Percentiles rank a stretch among this genome's conserved stretches.
Conservation (phyloP, 345 rosid genomes). For the Euclidium syriacum region DNA sequence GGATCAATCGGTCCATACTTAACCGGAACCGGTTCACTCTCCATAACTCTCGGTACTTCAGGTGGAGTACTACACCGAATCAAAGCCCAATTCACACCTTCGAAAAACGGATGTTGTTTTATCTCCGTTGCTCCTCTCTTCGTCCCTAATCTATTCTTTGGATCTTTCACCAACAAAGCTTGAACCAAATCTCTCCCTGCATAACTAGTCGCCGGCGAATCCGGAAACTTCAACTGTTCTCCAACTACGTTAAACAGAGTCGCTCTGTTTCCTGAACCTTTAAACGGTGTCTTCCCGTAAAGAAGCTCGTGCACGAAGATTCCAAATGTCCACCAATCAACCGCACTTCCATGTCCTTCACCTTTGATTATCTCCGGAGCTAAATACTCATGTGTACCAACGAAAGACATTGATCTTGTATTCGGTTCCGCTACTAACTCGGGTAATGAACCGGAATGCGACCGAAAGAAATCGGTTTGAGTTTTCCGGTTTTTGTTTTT, state of each 20-base stretch:
- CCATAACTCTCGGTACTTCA: slow-evolving; percentile 81
- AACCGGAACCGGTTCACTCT: slow-evolving; percentile 58
- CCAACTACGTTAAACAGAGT: slow-evolving; percentile 93
- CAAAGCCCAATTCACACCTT: slow-evolving; percentile 97
- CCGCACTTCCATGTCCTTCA: slow-evolving; percentile 98
- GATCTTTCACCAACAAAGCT: slow-evolving; percentile 87
- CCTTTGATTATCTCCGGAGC: slow-evolving; percentile 97
- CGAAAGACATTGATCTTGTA: slow-evolving; percentile 97
- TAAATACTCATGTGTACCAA: slow-evolving; percentile 96
- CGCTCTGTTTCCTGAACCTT: slow-evolving; percentile 92
- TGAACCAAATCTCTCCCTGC: slow-evolving; percentile 84
- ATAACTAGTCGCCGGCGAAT: slow-evolving; percentile 78
- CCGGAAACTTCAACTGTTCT: slow-evolving; percentile 84
- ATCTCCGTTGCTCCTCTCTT: slow-evolving; percentile 98
- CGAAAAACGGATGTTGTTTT: slow-evolving; percentile 93
- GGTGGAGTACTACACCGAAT: slow-evolving; percentile 97
- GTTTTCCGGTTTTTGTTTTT: slow-evolving; percentile 64
- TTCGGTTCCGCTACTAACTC: slow-evolving; percentile 97
- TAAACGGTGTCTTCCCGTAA: slow-evolving; percentile 88
- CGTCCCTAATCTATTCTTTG: slow-evolving; percentile 84
- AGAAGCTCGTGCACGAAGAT: slow-evolving; percentile 86
- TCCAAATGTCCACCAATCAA: slow-evolving; percentile 99
- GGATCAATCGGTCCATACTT: slow-evolving; percentile 62
- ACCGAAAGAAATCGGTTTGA: slow-evolving; percentile 44
- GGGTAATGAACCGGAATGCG: slow-evolving; percentile 50